Evolutionary conservation across 73 alveolate species (phyloP).

Genomic region (Paramecium octaurelia): DNA sequence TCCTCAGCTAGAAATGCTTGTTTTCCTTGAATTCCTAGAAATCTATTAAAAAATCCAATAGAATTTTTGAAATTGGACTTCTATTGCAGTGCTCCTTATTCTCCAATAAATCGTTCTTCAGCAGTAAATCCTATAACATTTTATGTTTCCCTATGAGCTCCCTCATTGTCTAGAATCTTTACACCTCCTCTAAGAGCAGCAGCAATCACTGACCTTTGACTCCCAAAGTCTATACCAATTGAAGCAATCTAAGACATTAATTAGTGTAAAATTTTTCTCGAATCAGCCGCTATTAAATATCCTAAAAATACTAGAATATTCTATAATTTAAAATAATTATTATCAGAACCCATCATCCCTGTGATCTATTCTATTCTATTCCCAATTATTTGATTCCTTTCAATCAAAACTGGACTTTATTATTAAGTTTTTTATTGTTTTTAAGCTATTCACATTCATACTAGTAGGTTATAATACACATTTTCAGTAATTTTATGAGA

Average conservation of each 20-base stretch:
- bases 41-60: conserved; percentile 66
- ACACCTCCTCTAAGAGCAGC: conserved; percentile 85
- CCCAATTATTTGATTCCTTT: neutral
- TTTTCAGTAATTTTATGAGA: neutral
- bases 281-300: conserved; percentile 1
- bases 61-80: conserved; percentile 80
- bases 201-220: conserved; percentile 79
- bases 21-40: conserved; percentile 75
- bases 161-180: conserved; percentile 76
- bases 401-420: neutral
- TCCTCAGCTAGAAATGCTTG: conserved; percentile 73
- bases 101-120: conserved; percentile 81
- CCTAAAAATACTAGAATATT: neutral
- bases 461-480: neutral
- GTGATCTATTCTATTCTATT: neutral
- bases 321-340: neutral
- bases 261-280: neutral
- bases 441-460: neutral
- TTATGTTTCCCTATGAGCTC: conserved; percentile 79
- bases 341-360: neutral
- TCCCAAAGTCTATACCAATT: conserved; percentile 86
- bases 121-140: conserved; percentile 76
- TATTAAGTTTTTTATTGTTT: neutral
- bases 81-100: conserved; percentile 65
- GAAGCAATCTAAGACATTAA: conserved; percentile 63